Evolutionary conservation across 441 rosid genomes (phyloP), one percentile per base, ranked within the genome.

Genomic region (Arabidopsis hybrid): DNA sequence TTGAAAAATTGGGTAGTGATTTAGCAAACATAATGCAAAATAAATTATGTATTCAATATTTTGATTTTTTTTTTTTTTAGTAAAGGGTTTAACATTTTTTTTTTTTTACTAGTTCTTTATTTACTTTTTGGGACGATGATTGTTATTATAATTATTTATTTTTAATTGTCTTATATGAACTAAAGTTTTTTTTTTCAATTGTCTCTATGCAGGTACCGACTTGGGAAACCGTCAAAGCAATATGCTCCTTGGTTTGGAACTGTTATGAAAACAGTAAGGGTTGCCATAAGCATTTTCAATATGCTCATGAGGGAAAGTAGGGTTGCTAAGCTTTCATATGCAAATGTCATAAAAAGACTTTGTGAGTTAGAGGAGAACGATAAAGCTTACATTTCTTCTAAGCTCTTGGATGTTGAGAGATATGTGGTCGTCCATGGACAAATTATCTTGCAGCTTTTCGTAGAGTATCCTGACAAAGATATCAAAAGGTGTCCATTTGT

Each of bases 341-440:
- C 68, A 32, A 86, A 89, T 77, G 85, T 85, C 40, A 81, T 83
- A 31, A 85, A 65, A 75, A 85, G 73, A 71, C 73, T 90, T 13
- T 82, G 91, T 10, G 82, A 82, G 60, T 77, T 86, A 31, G 58
- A 80, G 32, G 80, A 71, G 47, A 81, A 83, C 21, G 67, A 93
- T 50, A 66, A 43, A 29, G 88, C 89, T 61, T 88, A 78, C 69
- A 80, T 91, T 79, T 89, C 94, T 51, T 81, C 87, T 57, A 80
- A 83, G 55, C 77, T 79, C 43, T 80, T 78, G 9, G 78, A 57
- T 63, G 91, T 86, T 13, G 90, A 88, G 79, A 84, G 91, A 73
- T 85, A 82, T 58, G 77, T 89, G 62, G 91, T 89, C 26, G 94
- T 88, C 66, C 96, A 93, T 64, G 96, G 96, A 14, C 91, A 87